These are phyloP conservation scores for Pyricularia sp. DNA, from an alignment of 2,329 filamentous ascomycete genomes.

Conservation along the genomic window DNA sequence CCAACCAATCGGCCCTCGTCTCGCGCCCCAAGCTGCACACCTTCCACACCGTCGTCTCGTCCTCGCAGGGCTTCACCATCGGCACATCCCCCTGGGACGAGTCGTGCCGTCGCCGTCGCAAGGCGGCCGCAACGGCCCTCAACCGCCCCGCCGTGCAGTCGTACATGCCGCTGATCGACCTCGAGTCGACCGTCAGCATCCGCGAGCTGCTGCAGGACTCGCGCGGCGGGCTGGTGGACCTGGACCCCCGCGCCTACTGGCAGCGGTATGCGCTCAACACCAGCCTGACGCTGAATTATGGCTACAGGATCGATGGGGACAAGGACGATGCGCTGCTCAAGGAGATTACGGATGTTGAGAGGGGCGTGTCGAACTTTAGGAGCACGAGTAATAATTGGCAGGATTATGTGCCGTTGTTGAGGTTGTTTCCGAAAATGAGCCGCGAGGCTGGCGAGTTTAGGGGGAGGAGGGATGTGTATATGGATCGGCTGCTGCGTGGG, in stretches of 20 bases:
- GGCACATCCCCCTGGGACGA: conserved; percentile 80
- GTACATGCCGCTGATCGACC: conserved; percentile 55
- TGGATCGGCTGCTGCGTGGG: neutral
- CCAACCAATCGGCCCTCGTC: conserved; percentile 67
- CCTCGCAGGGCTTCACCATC: conserved; percentile 71
- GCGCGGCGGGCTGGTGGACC: conserved; percentile 48
- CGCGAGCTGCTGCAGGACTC: conserved; percentile 61
- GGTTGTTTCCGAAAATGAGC: conserved; percentile 49
- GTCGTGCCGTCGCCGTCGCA: conserved; percentile 66
- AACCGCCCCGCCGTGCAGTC: conserved; percentile 64
- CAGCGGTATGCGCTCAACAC: conserved; percentile 71
- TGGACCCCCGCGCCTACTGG: conserved; percentile 66
- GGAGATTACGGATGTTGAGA: conserved; percentile 69
- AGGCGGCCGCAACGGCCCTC: conserved; percentile 69
- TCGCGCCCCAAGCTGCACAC: conserved; percentile 72
- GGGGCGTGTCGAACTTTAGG: conserved; percentile 65
- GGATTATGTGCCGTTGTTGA: conserved; percentile 52
- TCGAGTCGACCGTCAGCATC: conserved; percentile 51
- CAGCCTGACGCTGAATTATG: conserved; percentile 70
- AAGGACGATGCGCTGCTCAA: conserved; percentile 37
- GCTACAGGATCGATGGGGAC: conserved; percentile 59
- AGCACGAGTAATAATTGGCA: conserved; percentile 72
- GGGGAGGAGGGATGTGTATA: neutral
- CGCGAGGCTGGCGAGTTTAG: conserved; percentile 35
- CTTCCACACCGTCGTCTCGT: conserved; percentile 71